A percentile compares a stretch with the other conserved stretches of the same genome.
These are phyloP conservation scores for Penicillium glabrum DNA, from an alignment of 2,329 filamentous ascomycete species.

Conservation along the genomic window DNA sequence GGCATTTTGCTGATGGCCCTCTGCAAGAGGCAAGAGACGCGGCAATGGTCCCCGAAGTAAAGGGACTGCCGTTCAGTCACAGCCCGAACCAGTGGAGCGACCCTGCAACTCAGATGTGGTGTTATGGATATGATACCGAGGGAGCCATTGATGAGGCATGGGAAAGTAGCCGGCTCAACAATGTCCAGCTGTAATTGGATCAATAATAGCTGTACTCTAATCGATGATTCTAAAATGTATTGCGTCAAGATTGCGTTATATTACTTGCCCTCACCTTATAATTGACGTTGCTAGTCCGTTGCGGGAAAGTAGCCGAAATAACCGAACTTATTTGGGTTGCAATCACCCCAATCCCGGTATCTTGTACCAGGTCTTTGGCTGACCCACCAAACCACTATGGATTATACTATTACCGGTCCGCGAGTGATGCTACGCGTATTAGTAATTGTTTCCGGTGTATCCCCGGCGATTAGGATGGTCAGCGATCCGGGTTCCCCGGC, in stretches of 20 bases:
- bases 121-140: conserved; percentile 50
- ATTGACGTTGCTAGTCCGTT: neutral
- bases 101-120: conserved; percentile 48
- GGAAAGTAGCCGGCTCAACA: neutral
- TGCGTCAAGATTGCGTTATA: neutral
- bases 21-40: conserved; percentile 44
- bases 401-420: too few species aligned
- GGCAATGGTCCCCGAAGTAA: conserved; percentile 44
- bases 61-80: conserved; percentile 35
- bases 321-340: neutral
- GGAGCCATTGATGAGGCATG: conserved; percentile 35
- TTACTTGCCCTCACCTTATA: neutral
- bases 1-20: conserved; percentile 49
- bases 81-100: conserved; percentile 54
- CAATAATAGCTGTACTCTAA: neutral
- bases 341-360: neutral
- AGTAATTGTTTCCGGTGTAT: too few species aligned
- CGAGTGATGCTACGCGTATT: too few species aligned
- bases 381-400: too few species aligned
- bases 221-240: neutral
- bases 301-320: neutral
- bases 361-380: too few species aligned
- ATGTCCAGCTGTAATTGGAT: neutral
- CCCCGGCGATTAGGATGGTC: too few species aligned
- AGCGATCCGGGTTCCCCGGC: too few species aligned